phyloP scores from a whole-genome alignment of 768 basidiomycete species.

The Leccinum barrowsii region DNA sequence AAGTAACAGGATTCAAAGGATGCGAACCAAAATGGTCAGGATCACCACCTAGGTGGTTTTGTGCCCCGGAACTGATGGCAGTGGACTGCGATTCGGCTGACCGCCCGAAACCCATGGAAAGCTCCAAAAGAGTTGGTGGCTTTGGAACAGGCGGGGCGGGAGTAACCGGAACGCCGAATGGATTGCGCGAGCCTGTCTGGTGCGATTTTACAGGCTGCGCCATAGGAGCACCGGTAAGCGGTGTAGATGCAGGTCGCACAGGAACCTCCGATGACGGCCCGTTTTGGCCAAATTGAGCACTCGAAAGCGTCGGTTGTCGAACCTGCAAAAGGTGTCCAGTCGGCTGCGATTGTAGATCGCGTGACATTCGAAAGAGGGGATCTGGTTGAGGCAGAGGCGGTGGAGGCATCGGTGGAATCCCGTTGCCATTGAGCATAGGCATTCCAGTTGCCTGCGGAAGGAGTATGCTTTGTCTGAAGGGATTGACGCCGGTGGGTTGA shows the following conservation, averaged over 20 bases:
- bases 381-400: conserved; percentile 4
- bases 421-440: conserved; percentile 40
- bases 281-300: conserved; percentile 5
- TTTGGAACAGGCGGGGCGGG: conserved; percentile 66
- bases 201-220: conserved; percentile 76
- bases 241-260: conserved; percentile 69
- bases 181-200: conserved; percentile 92
- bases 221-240: conserved; percentile 49
- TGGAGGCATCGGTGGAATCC: conserved; percentile 13
- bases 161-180: conserved; percentile 76
- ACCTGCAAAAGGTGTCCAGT: conserved; percentile 7
- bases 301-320: conserved; percentile 8
- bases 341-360: conserved; percentile 14
- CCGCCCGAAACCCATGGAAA: conserved; percentile 51
- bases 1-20: conserved; percentile 34
- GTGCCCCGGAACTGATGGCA: conserved; percentile 31
- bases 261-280: conserved; percentile 32
- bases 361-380: conserved; percentile 10
- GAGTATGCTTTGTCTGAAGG: conserved; percentile 80
- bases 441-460: conserved; percentile 61
- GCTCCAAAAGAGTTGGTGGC: conserved; percentile 76
- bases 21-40: conserved; percentile 15
- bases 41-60: conserved; percentile 17
- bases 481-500: conserved; percentile 63
- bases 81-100: conserved; percentile 23